Percentiles rank a stretch among this genome's conserved stretches.
Conservation (phyloP, 1,284 basidiomycete genomes). For the Kalmanozyma brasiliensis region DNA sequence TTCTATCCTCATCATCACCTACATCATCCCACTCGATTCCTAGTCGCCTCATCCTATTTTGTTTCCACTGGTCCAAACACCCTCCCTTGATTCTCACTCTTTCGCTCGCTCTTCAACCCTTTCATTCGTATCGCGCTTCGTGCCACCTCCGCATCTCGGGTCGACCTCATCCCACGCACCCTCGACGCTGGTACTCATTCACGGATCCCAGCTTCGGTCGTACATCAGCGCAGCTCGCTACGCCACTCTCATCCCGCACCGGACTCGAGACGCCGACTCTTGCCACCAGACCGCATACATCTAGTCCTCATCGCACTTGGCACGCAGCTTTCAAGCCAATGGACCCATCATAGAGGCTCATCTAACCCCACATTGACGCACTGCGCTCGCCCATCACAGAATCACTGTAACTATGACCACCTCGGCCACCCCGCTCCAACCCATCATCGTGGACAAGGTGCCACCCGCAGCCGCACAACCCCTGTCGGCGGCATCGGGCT, state of each 20-base stretch:
- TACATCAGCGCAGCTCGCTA: too few species aligned
- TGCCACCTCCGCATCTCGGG: too few species aligned
- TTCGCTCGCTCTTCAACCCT: background rate
- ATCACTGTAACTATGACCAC: conserved; percentile 9
- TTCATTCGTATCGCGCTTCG: too few species aligned
- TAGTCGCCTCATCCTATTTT: too few species aligned
- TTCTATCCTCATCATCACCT: too few species aligned
- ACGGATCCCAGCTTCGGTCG: too few species aligned
- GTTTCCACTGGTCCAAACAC: too few species aligned
- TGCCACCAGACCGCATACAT: background rate
- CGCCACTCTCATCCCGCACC: too few species aligned
- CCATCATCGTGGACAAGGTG: conserved; percentile 26
- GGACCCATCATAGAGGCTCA: background rate
- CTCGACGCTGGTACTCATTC: too few species aligned
- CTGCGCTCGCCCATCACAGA: conserved; percentile 2
- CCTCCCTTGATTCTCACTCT: background rate
- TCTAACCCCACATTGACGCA: conserved; percentile 4
- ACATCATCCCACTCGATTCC: too few species aligned
- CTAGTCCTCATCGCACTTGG: conserved; percentile 1
- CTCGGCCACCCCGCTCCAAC: conserved; percentile 19
- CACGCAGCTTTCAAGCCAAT: conserved; percentile 10
- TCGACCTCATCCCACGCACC: too few species aligned
- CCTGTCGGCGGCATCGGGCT: conserved; percentile 9
- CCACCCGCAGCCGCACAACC: conserved; percentile 4
- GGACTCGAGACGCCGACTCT: background rate